Conservation (phyloP, 106 monocot species). For the Acorus gramineus region DNA sequence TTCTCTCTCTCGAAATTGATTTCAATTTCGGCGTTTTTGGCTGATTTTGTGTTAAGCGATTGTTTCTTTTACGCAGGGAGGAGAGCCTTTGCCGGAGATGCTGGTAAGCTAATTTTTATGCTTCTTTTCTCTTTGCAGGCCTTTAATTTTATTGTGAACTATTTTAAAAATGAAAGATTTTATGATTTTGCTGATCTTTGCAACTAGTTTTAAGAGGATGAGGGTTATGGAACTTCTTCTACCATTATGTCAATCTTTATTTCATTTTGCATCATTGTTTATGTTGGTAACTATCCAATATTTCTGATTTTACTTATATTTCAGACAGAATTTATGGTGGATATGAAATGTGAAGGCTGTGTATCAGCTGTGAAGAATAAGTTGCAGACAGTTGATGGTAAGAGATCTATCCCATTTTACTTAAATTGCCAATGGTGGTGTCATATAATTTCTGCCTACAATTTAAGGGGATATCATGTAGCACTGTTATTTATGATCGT, state of each 20-base stretch:
- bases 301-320: neutral
- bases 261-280: neutral
- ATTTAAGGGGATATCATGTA: too few relatives aligned
- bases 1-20: neutral
- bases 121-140: neutral
- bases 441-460: too few relatives aligned
- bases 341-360: slow-evolving; percentile 96
- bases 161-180: neutral
- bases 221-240: too few relatives aligned
- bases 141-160: neutral
- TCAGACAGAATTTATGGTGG: slow-evolving; percentile 94
- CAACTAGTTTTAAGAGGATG: too few relatives aligned
- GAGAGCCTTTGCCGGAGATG: slow-evolving; percentile 34
- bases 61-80: slow-evolving; percentile 21
- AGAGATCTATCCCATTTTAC: neutral
- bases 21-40: neutral
- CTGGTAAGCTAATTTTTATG: slow-evolving; percentile 21
- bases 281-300: neutral
- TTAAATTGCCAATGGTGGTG: too few relatives aligned
- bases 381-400: slow-evolving; percentile 62
- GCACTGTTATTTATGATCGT: too few relatives aligned
- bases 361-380: slow-evolving; percentile 74
- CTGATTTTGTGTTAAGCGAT: slow-evolving; percentile 2
- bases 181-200: neutral
- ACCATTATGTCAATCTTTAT: neutral